These are phyloP conservation scores for Antrodiella citrinella DNA, from an alignment of 768 basidiomycete genomes.

Conservation along the genomic window DNA sequence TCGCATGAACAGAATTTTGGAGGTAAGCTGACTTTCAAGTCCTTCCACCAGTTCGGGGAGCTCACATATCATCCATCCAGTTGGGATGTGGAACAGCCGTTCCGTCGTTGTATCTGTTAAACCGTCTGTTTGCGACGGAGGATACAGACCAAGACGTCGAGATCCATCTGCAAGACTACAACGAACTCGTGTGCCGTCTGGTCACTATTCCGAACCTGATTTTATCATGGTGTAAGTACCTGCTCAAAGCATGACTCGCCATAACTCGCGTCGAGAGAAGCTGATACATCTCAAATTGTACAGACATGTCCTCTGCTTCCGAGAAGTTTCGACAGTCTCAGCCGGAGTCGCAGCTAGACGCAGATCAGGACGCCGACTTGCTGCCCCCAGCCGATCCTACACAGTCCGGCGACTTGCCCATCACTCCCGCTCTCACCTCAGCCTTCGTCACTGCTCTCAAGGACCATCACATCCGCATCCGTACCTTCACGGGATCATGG, in stretches of 20 bases:
- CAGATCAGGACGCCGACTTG: constrained; percentile 18
- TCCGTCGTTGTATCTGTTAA: constrained; percentile 70
- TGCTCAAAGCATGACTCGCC: not conserved
- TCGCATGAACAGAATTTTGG: constrained; percentile 53
- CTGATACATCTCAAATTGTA: not conserved
- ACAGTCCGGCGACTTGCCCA: constrained; percentile 49
- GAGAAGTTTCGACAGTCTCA: constrained; percentile 31
- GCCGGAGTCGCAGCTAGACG: constrained; percentile 1
- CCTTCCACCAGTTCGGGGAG: too few relatives aligned
- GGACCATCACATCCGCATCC: constrained; percentile 46
- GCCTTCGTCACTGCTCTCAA: constrained; percentile 59
- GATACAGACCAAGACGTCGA: constrained; percentile 17
- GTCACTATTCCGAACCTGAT: constrained; percentile 75
- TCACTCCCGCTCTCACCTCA: constrained; percentile 53
- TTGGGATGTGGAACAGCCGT: constrained; percentile 91
- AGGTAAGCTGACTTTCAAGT: constrained; percentile 45
- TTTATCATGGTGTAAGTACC: constrained; percentile 75
- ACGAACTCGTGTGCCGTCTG: constrained; percentile 68
- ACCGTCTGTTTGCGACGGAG: constrained; percentile 41
- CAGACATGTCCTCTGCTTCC: constrained; percentile 60
- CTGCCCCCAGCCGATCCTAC: constrained; percentile 25
- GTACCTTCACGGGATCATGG: constrained; percentile 86
- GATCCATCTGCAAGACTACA: constrained; percentile 90
- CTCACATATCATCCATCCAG: constrained; percentile 36
- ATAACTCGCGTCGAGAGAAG: too few relatives aligned